Evolutionary conservation across 2,329 filamentous ascomycete species (phyloP), one percentile per base, ranked within the genome.

Genomic region (Arthrocladium fulminans): DNA sequence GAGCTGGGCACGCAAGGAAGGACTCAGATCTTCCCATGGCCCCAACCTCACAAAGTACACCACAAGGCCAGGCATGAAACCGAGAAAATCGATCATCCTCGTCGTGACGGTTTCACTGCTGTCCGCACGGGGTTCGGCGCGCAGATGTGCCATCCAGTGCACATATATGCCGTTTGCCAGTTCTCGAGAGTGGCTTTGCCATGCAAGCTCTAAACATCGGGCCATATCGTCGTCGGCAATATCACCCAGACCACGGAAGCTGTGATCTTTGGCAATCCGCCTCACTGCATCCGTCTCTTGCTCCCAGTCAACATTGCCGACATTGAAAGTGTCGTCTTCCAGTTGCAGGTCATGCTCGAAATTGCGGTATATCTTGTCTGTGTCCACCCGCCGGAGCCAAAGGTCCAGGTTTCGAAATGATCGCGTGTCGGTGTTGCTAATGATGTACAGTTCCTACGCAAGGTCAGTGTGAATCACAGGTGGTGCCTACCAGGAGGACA

Each of bases 351-450:
- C 51, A 37, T 61, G 55, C 19, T 67, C 60, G 45, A 69, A 69
- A 1, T 68, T 54, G 3, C 63, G 66, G 3, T 67, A 46, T 15
- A 57, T 55, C 42, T 69, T 57, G n/a, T 64, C 54, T 0, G 66
- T 70, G 43, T 69, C 66, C 42, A 70, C 54, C 37, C 63, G 62
- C 25, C 69, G 48, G 2, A 69, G 61, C 68, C 68, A 71, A 9
- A 67, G 53, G 47, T 70, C 68, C 1, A 70, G 60, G 24, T 58
- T 55, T 23, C 56, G 54, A 55, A 70, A 61, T 0, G 66, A 66
- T 23, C 58, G 51, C 37, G 64, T 53, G 48, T 70, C 68, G 39
- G 65, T 57, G 50, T 70, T 71, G 51, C 65, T 69, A 45, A 71
- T 70, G 5, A 68, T 62, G 42, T 70, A 70, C 7, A 70, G 60